phyloP scores from a whole-genome alignment of 768 basidiomycete species.

The Thelephora aurantiotincta region DNA sequence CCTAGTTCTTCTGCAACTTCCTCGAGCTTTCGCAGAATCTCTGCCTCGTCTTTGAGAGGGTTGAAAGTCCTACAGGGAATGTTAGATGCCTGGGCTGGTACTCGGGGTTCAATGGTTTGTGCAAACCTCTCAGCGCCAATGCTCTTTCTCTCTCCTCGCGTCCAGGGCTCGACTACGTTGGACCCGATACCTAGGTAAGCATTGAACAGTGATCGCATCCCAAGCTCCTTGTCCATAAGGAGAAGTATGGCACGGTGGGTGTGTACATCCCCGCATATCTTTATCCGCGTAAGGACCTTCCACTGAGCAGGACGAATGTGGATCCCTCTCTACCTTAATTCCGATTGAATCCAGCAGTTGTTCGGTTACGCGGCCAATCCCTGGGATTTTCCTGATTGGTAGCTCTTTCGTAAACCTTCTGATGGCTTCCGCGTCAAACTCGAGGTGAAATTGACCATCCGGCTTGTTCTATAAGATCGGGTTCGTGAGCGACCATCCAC shows the following conservation, averaged over 20 bases:
- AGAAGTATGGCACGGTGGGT: constrained; percentile 56
- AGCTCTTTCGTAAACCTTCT: constrained; percentile 67
- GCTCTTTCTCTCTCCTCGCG: constrained; percentile 77
- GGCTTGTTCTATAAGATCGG: constrained; percentile 66
- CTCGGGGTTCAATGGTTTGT: background rate
- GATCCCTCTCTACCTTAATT: constrained; percentile 43
- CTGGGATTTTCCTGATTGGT: constrained; percentile 77
- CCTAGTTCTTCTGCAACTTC: constrained; percentile 74
- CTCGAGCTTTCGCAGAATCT: constrained; percentile 64
- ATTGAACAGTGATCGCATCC: constrained; percentile 57
- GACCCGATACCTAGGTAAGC: constrained; percentile 80
- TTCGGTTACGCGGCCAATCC: constrained; percentile 86
- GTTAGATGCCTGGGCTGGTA: background rate
- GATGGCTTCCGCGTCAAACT: constrained; percentile 50
- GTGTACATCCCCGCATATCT: constrained; percentile 89
- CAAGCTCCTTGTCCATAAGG: constrained; percentile 83
- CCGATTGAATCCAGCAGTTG: constrained; percentile 76
- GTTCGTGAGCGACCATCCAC: background rate
- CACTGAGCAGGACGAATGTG: background rate
- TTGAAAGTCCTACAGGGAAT: constrained; percentile 53
- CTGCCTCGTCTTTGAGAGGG: constrained; percentile 45
- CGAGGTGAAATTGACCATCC: constrained; percentile 76
- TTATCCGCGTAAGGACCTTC: background rate
- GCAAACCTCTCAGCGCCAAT: constrained; percentile 79
- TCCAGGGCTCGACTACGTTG: constrained; percentile 62